Conservation (phyloP, 495 filamentous ascomycete genomes). For the Aspergillus ostianus region DNA sequence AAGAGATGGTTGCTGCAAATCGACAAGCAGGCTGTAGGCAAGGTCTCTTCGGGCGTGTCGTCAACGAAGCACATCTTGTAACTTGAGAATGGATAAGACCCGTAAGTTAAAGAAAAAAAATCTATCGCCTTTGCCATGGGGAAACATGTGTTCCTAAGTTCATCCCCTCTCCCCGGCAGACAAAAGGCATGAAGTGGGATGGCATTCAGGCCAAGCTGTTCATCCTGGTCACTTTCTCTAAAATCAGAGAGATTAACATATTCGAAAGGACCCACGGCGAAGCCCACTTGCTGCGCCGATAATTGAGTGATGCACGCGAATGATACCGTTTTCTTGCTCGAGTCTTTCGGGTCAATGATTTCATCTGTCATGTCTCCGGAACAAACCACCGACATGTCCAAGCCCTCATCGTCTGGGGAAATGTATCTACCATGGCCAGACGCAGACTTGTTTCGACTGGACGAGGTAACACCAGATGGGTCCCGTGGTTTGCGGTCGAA, state of each 20-base stretch:
- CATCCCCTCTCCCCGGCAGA: constrained; percentile 74
- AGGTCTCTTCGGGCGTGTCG: constrained; percentile 69
- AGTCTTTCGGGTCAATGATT: constrained; percentile 67
- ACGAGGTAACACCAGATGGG: constrained; percentile 11
- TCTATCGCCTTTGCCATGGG: constrained; percentile 77
- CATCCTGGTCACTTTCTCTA: constrained; percentile 85
- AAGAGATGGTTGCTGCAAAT: constrained; percentile 86
- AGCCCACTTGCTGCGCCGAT: constrained; percentile 82
- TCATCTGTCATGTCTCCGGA: constrained; percentile 87
- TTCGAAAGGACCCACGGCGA: constrained; percentile 92
- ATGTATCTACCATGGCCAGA: constrained; percentile 26
- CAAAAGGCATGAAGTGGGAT: constrained; percentile 87
- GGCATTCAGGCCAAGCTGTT: constrained; percentile 78
- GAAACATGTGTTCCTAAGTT: constrained; percentile 81
- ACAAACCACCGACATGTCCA: constrained; percentile 87
- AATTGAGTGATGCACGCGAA: constrained; percentile 71
- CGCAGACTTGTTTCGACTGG: constrained; percentile 22
- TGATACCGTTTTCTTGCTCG: constrained; percentile 76
- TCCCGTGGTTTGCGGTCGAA: constrained; percentile 48
- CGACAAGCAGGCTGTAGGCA: constrained; percentile 75
- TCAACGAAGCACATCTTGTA: constrained; percentile 95
- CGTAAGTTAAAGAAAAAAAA: constrained; percentile 79
- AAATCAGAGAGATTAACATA: constrained; percentile 86
- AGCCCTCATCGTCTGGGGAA: constrained; percentile 74
- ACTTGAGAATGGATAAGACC: constrained; percentile 79